Evolutionary conservation across 306 rosid genomes (phyloP), one percentile per base, ranked within the genome.

Genomic region (Rosa multiflora): DNA sequence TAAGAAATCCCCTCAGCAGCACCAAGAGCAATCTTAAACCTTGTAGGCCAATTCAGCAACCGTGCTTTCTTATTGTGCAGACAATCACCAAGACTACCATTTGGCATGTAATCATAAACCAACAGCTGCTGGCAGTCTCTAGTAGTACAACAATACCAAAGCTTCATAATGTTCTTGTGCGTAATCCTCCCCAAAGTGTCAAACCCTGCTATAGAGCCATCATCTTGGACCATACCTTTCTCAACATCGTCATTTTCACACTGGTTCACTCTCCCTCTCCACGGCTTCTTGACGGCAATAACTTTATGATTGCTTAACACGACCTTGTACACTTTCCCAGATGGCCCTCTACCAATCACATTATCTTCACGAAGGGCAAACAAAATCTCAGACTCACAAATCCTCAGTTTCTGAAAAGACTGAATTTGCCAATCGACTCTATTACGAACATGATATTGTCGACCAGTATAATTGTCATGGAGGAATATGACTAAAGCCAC

Each of bases 1-100:
- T 94, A 94, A 70, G 98, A 94, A 77, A 94, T 96, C 21, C 98
- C 98, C 72, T 92, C 97, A 4, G 98, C 98, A 2, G 97, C 87
- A 82, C 90, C 97, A 26, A 26, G 26, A 26, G 26, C 26, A 26
- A 26, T 26, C 26, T 26, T 26, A 26, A 26, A 26, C 26, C 98
- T 89, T 0, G 88, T 90, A 26, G 93, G 97, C 98, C 98, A 94
- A 72, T 94, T 94, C 84, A 94, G 82, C 85, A 88, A 79, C 32
- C 94, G 94, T 20, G 89, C 91, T 83, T 89, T 94, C 21, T 85
- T 90, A 47, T 94, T 79, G 75, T 92, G 98, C 74, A 94, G 88
- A 87, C 89, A 81, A 82, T 94, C 97, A 9, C 98, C 97, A 1
- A 94, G 88, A 76, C 98, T 94, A 10, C 98, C 98, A 26, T 70